These are phyloP conservation scores for Tulasnella sp. DNA, from an alignment of 768 basidiomycete genomes.

Conservation along the genomic window DNA sequence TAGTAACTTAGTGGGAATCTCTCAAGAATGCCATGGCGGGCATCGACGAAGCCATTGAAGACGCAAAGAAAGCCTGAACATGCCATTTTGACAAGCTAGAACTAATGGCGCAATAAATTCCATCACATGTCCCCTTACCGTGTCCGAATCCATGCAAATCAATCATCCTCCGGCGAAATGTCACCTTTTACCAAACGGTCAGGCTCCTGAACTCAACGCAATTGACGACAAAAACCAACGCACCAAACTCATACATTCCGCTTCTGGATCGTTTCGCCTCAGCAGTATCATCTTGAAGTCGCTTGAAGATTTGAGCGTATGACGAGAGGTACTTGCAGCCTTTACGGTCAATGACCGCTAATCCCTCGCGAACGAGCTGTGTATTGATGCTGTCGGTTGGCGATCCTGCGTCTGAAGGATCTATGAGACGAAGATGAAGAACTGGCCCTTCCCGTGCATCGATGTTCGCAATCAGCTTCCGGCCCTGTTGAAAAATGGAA, in stretches of 20 bases:
- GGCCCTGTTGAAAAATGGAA: conserved; percentile 36
- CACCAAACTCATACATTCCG: conserved; percentile 85
- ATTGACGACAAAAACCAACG: not conserved
- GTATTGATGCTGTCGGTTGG: conserved; percentile 76
- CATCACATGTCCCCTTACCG: not conserved
- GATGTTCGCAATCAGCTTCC: conserved; percentile 91
- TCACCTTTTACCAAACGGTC: not conserved
- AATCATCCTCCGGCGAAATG: conserved; percentile 10
- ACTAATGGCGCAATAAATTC: not conserved
- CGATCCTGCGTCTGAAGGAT: conserved; percentile 62
- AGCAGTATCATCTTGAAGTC: conserved; percentile 46
- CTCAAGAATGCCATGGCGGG: conserved; percentile 2
- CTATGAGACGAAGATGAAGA: conserved; percentile 85
- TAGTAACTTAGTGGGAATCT: not conserved
- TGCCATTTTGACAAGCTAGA: not conserved
- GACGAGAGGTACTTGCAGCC: conserved; percentile 57
- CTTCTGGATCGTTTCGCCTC: conserved; percentile 62
- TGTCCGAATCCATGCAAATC: not conserved
- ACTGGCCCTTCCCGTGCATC: conserved; percentile 71
- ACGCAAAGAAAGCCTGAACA: not conserved
- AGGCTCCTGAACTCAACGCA: not conserved
- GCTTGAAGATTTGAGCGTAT: conserved; percentile 57
- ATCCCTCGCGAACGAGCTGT: conserved; percentile 78
- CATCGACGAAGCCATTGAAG: not conserved
- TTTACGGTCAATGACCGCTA: conserved; percentile 69